Evolutionary conservation across 495 filamentous ascomycete genomes (phyloP), one percentile per base, ranked within the genome.

Genomic region (Penicillium arizonense): DNA sequence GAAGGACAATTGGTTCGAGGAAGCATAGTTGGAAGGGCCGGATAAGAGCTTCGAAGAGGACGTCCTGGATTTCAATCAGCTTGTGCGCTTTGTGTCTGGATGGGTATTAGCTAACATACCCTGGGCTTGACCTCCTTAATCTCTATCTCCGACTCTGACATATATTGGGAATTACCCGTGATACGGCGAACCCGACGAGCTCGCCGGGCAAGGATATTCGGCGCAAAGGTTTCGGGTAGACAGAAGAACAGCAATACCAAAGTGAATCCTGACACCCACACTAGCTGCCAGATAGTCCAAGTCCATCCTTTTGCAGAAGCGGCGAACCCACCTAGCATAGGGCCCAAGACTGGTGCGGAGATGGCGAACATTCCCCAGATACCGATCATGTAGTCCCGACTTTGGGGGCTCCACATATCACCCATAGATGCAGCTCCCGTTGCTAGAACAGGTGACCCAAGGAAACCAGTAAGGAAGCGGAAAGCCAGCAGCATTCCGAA

Each of bases 181-280:
- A 68, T 38, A 16, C 57, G 61, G 12, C 81, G 71, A 0, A 86
- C 58, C 8, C 82, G 75, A 9, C 62, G 55, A 4, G 82, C 82
- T 5, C 82, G 74, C 2, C 77, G 75, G 32, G 73, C 67, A 12
- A 86, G 71, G 57, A 86, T 83, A 58, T 81, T 84, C 0, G 74
- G 68, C 23, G 78, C 72, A 11, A 73, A 78, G 0, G 82, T 86
- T 61, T 86, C 82, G 0, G 82, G 82, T 0, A 85, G 62, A 37
- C 73, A 66, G 51, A 85, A 64, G 47, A 84, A 76, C 44, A 82
- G 58, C 1, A 74, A 34, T 3, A 83, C 53, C 37, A 78, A 70
- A 13, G 78, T 57, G 16, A 77, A 71, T 0, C 58, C 75, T 6
- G 70, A 64, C 2, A 79, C 44, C 75, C 77, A 79, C 1, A 79